Evolutionary conservation across 768 basidiomycete genomes (phyloP), one percentile per base, ranked within the genome.

Genomic region (Naganishia antarctica): DNA sequence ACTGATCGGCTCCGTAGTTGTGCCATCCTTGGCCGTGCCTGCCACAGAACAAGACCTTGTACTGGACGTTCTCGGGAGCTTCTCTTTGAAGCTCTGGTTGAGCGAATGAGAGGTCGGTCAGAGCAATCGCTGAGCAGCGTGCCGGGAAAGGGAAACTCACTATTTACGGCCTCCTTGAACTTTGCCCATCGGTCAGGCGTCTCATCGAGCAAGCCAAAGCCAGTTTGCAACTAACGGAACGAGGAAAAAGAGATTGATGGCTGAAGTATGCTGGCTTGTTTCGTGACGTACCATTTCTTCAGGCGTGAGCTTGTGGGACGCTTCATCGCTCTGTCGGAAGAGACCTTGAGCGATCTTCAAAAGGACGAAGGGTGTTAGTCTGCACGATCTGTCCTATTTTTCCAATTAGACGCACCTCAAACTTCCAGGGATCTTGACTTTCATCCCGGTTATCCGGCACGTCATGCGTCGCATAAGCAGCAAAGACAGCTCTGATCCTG

Each of bases 11-110:
- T 2, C 59, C 73, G 43, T 68, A 69, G 60, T 77, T 77, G 58
- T 77, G 76, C 68, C 68, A 72, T 32, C 76, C 76, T 65, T 77
- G 72, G 29, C 74, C 76, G 48, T 77, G 76, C 26, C 76, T 67
- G 1, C 73, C 74, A 28, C 73, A 61, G 68, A 77, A 75, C 48
- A 75, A 64, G 29, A 77, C 71, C 69, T 75, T 77, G 69, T 73
- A 75, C 23, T 68, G 43, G 16, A 72, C 73, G 6, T 69, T 70
- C 15, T 66, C 63, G 9, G 68, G 65, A 7, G 74, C 76, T 29
- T 70, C 45, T 1, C 34, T 60, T 53, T 62, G 61, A 21, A 62
- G 48, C 26, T 62, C 61, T 62, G 34, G 18, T 32, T 31, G 21
- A n/a, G 7, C n/a, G n/a, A 7, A 37, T 37, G 34, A 15, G 21